Percentiles rank a stretch among this genome's conserved stretches.
Conservation (phyloP, 2,329 filamentous ascomycete species). For the Verticillium isaacii region DNA sequence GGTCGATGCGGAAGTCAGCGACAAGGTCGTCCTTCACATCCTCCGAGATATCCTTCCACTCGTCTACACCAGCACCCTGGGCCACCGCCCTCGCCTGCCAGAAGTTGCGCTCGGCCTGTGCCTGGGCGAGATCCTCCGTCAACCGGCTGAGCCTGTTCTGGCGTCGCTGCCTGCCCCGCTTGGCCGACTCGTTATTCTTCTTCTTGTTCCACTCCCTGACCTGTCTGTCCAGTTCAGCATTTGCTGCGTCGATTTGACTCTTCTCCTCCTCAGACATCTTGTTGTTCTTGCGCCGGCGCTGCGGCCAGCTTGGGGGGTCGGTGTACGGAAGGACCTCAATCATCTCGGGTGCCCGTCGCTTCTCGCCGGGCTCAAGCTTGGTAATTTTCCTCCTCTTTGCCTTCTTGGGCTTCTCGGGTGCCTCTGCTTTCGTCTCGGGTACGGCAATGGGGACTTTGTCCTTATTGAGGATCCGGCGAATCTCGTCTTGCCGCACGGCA, state of each 20-base stretch:
- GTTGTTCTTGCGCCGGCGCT: not conserved
- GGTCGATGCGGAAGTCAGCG: not conserved
- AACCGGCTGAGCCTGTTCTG: not conserved
- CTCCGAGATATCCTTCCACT: not conserved
- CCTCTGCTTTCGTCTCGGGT: not conserved
- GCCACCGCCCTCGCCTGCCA: not conserved
- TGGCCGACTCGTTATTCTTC: not conserved
- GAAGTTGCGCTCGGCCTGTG: constrained; percentile 1
- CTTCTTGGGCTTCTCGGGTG: not conserved
- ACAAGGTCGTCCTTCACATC: not conserved
- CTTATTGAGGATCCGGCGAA: not conserved
- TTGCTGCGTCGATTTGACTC: not conserved
- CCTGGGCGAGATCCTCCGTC: not conserved
- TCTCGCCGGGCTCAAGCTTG: not conserved
- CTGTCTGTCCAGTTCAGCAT: not conserved
- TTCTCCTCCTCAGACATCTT: not conserved
- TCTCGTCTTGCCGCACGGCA: not conserved
- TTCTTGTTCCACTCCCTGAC: not conserved
- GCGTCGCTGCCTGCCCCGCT: not conserved
- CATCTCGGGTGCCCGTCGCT: not conserved
- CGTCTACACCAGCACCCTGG: not conserved
- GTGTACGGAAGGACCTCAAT: not conserved
- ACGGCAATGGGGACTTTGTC: not conserved
- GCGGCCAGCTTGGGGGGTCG: not conserved
- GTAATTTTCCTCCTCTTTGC: not conserved